Base-by-base conservation (phyloP, 2,329 filamentous ascomycete species). In the Chaetomium olivaceum region DNA sequence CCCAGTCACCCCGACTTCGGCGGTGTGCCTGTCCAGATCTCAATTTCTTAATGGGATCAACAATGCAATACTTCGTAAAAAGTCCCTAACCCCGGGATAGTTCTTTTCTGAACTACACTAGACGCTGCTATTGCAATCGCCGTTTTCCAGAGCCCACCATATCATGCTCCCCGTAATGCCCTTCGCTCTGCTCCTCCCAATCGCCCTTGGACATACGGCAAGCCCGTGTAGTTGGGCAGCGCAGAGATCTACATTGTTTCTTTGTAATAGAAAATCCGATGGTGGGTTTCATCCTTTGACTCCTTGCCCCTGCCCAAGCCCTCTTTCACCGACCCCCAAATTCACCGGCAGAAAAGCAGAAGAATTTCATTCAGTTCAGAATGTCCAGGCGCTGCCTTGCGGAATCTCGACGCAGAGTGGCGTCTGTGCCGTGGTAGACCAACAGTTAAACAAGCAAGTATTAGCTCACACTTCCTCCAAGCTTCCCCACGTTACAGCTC, bases 401-500 rank as follows among this genome's bases (percentile, higher is more conserved):
- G 25, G 21, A 19, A 12, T 23, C 7, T 5, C n/a, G 46, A 23
- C 46, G n/a, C 46, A 48, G 46, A 23, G n/a, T n/a, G 39, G 39
- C 16, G 39, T 43, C 39, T n/a, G 39, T 9, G 50, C 8, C 46
- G n/a, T 12, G 46, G 12, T 50, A 60, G 46, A 52, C 59, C 46
- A 63, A 58, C 43, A 58, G 29, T n/a, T 12, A 62, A 50, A n/a
- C 54, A 46, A 16, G 43, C 58, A 33, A 29, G 58, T 27, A 52
- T 46, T 43, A 55, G 25, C 48, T 29, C 51, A 23, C 36, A 55
- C 27, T 21, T 23, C 21, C 50, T 8, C 39, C 16, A 16, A 6
- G 4, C 4, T 57, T 11, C 43, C 54, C 27, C 43, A 50, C 77
- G 77, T 1, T 80, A 83, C 68, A 80, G 73, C 71, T 80, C 78